A percentile compares a stretch with the other conserved stretches of the same genome.
Evolutionary conservation across 2,329 filamentous ascomycete genomes (phyloP).

Genomic region (Pleomassaria siparia): DNA sequence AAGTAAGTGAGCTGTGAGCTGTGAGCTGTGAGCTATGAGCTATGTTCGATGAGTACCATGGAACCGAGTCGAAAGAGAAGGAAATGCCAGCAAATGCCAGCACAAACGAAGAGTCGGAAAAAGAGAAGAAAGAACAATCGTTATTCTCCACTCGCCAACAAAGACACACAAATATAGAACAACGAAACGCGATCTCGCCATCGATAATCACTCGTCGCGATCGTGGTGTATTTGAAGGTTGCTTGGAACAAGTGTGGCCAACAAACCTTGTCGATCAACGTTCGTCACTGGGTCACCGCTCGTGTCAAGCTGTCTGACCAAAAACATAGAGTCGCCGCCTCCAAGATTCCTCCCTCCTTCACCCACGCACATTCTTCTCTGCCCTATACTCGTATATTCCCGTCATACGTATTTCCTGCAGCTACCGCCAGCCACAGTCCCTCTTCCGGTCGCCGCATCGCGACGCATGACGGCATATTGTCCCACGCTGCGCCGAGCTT

Average conservation of each 20-base stretch:
- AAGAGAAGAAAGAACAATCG: conserved; percentile 16
- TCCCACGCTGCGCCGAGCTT: conserved; percentile 12
- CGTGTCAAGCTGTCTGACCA: conserved; percentile 14
- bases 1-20: too few species aligned
- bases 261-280: conserved; percentile 12
- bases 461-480: conserved; percentile 28
- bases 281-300: conserved; percentile 32
- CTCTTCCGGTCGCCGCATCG: conserved; percentile 12
- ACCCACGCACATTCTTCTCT: conserved; percentile 2
- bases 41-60: neutral
- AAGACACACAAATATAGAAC: conserved; percentile 11
- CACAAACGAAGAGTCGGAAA: conserved; percentile 25
- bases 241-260: conserved; percentile 6
- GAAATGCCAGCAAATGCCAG: conserved; percentile 1
- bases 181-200: neutral
- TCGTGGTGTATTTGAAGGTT: neutral
- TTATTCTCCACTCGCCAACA: conserved; percentile 7
- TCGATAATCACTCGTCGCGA: neutral
- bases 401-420: conserved; percentile 11
- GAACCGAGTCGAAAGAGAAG: conserved; percentile 35
- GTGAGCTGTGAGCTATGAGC: too few species aligned
- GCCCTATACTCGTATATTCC: conserved; percentile 2
- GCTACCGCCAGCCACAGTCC: conserved; percentile 20
- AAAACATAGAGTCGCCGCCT: conserved; percentile 22
- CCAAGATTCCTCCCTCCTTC: conserved; percentile 7